A percentile compares a stretch with the other conserved stretches of the same genome.
Evolutionary conservation across 805 yeast species (phyloP).

Genomic region (Phaffomyces antillensis): DNA sequence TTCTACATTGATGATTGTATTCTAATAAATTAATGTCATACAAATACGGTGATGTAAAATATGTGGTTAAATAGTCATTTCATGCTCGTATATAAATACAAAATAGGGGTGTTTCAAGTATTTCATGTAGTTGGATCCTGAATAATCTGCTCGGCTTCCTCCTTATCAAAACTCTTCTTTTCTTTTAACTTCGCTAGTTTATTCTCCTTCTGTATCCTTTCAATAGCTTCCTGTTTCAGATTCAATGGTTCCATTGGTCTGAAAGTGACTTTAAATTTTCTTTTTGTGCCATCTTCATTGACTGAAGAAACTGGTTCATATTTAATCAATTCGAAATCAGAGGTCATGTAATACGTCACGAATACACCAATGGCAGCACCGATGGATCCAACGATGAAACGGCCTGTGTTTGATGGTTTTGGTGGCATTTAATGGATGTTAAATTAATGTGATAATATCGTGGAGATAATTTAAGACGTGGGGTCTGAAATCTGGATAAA

Average conservation of each 20-base stretch:
- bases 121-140: constrained; percentile 13
- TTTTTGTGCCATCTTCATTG: constrained; percentile 31
- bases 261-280: constrained; percentile 28
- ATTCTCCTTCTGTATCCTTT: constrained; percentile 1
- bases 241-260: constrained; percentile 32
- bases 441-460: no score
- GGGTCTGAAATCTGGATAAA: no score
- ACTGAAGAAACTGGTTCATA: constrained; percentile 32
- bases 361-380: constrained; percentile 14
- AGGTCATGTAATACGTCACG: constrained; percentile 14
- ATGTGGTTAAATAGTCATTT: background rate
- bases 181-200: background rate
- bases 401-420: constrained; percentile 8
- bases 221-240: constrained; percentile 28
- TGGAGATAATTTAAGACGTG: no score
- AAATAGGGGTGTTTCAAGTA: no score
- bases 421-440: constrained; percentile 5
- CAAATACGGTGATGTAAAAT: no score
- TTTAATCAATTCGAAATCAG: constrained; percentile 28
- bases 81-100: background rate
- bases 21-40: no score
- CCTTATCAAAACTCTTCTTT: background rate
- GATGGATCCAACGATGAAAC: constrained; percentile 11
- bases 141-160: constrained; percentile 9
- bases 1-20: background rate